phyloP scores from a whole-genome alignment of 2,329 filamentous ascomycete species.

The Penicillium hordei region DNA sequence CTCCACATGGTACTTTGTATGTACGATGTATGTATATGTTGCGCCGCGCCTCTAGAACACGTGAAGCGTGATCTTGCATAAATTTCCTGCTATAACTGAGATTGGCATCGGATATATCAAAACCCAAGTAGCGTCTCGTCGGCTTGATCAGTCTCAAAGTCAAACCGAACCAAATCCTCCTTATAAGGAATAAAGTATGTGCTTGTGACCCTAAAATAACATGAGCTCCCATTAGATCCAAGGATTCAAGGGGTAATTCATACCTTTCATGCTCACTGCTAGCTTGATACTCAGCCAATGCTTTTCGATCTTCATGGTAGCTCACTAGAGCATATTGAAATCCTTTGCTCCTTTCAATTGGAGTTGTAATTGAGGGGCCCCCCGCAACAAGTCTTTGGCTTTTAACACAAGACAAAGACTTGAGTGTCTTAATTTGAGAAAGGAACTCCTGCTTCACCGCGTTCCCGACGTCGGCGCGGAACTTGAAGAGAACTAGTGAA shows the following conservation, averaged over 20 bases:
- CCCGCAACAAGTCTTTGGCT: conserved; percentile 53
- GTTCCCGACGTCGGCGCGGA: conserved; percentile 43
- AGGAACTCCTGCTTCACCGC: conserved; percentile 50
- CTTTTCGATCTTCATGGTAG: conserved; percentile 49
- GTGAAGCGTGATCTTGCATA: not conserved
- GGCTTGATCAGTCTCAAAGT: conserved; percentile 48
- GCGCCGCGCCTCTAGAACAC: not conserved
- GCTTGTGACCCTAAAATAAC: conserved; percentile 48
- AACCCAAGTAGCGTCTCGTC: conserved; percentile 35
- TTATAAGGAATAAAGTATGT: conserved; percentile 54
- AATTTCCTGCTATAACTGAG: not conserved
- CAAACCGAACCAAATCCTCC: conserved; percentile 55
- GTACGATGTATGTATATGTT: not conserved
- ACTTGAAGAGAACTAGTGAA: conserved; percentile 52
- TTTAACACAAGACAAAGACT: conserved; percentile 50
- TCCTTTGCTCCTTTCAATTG: conserved; percentile 54
- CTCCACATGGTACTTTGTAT: not conserved
- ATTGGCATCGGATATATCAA: not conserved
- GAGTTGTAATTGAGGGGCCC: conserved; percentile 54
- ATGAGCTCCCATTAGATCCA: not conserved
- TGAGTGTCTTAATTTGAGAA: conserved; percentile 51
- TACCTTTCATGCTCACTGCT: conserved; percentile 55
- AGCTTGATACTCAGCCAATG: conserved; percentile 54
- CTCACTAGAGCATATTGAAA: conserved; percentile 55
- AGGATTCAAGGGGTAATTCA: not conserved